phyloP scores from a whole-genome alignment of 352 stramenopile species.

The Phytopythium kandeliae region DNA sequence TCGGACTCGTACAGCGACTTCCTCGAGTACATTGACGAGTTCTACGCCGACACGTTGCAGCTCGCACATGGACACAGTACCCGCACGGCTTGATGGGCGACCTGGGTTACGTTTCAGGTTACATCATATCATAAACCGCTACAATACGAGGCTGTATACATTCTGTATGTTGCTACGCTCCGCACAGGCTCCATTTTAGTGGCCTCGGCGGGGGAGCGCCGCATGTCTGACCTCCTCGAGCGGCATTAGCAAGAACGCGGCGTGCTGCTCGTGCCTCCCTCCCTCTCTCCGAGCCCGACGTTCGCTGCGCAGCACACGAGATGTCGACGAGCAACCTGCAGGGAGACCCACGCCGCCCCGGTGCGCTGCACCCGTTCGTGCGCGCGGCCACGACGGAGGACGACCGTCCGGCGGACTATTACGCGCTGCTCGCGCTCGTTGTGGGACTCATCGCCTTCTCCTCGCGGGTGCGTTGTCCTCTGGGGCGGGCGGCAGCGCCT shows the following conservation, averaged over 20 bases:
- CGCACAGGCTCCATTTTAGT: background rate
- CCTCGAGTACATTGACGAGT: conserved; percentile 61
- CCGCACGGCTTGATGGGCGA: conserved; percentile 1
- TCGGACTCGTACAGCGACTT: conserved; percentile 41
- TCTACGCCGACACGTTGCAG: conserved; percentile 46
- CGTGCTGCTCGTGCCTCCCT: too few relatives aligned
- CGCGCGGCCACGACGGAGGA: conserved; percentile 38
- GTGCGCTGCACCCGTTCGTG: conserved; percentile 65
- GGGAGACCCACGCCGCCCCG: conserved; percentile 56
- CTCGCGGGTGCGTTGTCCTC: conserved; percentile 54
- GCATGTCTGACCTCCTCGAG: background rate
- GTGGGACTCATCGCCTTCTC: conserved; percentile 52
- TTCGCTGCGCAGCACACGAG: too few relatives aligned
- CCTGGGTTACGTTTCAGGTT: background rate
- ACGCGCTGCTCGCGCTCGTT: conserved; percentile 61
- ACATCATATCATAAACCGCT: too few relatives aligned
- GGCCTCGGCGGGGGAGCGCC: background rate
- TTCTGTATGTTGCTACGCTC: background rate
- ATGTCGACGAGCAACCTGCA: conserved; percentile 26
- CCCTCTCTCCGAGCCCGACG: background rate
- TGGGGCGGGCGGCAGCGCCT: too few relatives aligned
- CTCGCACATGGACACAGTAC: conserved; percentile 17
- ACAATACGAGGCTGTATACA: background rate
- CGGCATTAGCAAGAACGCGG: background rate
- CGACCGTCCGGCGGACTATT: conserved; percentile 41